Conservation (phyloP, 2,329 filamentous ascomycete genomes). For the Colletotrichum eremochloae region DNA sequence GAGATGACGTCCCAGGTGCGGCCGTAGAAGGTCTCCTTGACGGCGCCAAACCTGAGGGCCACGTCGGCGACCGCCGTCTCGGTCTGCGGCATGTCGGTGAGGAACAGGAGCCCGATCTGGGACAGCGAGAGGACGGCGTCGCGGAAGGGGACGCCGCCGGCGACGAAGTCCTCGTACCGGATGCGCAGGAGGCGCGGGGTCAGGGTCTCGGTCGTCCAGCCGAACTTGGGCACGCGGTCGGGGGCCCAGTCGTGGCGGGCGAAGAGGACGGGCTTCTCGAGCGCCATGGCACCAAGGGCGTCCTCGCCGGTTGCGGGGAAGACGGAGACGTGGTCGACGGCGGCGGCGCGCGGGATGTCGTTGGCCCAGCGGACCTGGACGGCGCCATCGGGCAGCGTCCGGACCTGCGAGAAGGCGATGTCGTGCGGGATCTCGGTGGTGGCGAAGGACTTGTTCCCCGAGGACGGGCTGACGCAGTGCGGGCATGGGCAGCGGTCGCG, state of each 20-base stretch:
- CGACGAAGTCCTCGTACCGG: conserved; percentile 80
- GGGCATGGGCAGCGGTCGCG: conserved; percentile 69
- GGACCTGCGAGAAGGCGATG: conserved; percentile 51
- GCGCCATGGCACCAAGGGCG: conserved; percentile 23
- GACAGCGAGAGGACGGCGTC: conserved; percentile 73
- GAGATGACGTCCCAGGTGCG: conserved; percentile 90
- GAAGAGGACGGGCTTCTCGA: conserved; percentile 6
- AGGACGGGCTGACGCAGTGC: conserved; percentile 67
- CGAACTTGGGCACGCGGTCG: conserved; percentile 17
- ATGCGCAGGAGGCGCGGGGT: conserved; percentile 67
- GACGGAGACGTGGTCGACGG: conserved; percentile 52
- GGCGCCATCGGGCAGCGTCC: conserved; percentile 53
- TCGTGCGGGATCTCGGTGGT: conserved; percentile 56
- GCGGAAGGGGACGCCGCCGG: conserved; percentile 68
- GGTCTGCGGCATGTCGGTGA: conserved; percentile 79
- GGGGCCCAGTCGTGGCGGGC: neutral
- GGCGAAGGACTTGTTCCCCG: conserved; percentile 69
- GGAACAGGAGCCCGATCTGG: conserved; percentile 79
- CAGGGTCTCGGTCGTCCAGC: conserved; percentile 59
- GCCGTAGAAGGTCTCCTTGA: conserved; percentile 93
- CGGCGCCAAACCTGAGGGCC: conserved; percentile 78
- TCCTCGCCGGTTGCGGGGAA: conserved; percentile 50
- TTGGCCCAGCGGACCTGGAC: conserved; percentile 71
- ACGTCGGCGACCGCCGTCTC: conserved; percentile 76
- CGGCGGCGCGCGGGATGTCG: conserved; percentile 54